Conservation (phyloP, 352 stramenopile genomes). For the Phytophthora hibernalis region DNA sequence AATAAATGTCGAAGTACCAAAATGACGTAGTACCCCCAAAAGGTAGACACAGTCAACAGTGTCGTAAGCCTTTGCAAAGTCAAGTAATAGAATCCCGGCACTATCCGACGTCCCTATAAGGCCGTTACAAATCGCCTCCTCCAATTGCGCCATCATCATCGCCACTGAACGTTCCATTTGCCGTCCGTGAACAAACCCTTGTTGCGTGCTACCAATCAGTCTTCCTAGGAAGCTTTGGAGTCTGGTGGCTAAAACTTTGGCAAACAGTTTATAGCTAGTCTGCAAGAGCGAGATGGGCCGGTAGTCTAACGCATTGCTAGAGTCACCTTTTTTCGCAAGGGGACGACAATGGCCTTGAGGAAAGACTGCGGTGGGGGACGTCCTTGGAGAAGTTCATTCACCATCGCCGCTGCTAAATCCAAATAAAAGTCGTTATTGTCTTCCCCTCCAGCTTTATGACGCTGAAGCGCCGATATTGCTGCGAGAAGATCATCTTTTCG, state of each 20-base stretch:
- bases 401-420: background rate
- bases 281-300: background rate
- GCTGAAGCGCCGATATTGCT: background rate
- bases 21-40: too few relatives aligned
- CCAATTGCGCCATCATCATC: background rate
- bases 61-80: too few relatives aligned
- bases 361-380: background rate
- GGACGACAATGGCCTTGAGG: too few relatives aligned
- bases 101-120: too few relatives aligned
- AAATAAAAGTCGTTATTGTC: slow-evolving; percentile 8
- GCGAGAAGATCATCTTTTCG: too few relatives aligned
- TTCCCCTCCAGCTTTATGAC: background rate
- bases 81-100: too few relatives aligned
- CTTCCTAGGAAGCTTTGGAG: too few relatives aligned
- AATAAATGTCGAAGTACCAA: too few relatives aligned
- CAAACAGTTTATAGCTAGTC: background rate
- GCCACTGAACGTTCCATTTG: background rate
- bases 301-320: background rate
- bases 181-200: slow-evolving; percentile 2
- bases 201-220: too few relatives aligned
- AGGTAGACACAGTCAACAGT: too few relatives aligned
- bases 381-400: background rate
- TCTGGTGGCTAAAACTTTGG: too few relatives aligned
- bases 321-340: background rate
- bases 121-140: too few relatives aligned